A percentile compares a stretch with the other conserved stretches of the same genome.
Evolutionary conservation across 805 yeast genomes (phyloP).

Genomic region (Debaryomyces castellii): DNA sequence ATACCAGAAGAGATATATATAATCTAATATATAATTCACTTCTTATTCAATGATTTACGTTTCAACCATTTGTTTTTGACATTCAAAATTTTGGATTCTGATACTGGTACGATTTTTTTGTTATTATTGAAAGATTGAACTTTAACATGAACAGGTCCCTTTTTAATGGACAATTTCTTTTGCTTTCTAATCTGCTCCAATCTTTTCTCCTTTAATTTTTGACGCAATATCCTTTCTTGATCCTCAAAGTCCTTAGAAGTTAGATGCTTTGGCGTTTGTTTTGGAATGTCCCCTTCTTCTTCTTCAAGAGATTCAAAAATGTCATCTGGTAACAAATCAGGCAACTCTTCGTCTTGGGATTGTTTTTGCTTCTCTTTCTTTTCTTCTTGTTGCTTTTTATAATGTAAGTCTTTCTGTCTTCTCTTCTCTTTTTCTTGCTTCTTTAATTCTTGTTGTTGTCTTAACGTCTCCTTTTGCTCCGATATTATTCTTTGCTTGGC

Average conservation of each 20-base stretch:
- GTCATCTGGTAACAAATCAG: slow-evolving; percentile 44
- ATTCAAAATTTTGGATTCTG: slow-evolving; percentile 31
- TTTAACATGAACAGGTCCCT: slow-evolving; percentile 42
- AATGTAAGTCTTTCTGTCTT: slow-evolving; percentile 30
- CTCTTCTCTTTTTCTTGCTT: slow-evolving; percentile 34
- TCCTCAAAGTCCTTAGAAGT: slow-evolving; percentile 31
- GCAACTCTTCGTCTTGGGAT: slow-evolving; percentile 25
- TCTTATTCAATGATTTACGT: slow-evolving; percentile 36
- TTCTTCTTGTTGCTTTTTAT: slow-evolving; percentile 34
- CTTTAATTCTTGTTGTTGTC: slow-evolving; percentile 22
- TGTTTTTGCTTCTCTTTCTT: slow-evolving; percentile 19
- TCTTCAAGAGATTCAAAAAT: slow-evolving; percentile 24
- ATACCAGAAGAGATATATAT: background rate
- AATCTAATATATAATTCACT: slow-evolving; percentile 12
- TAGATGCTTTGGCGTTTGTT: slow-evolving; percentile 20
- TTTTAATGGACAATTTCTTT: slow-evolving; percentile 25
- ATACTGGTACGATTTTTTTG: slow-evolving; percentile 31
- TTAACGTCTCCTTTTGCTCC: slow-evolving; percentile 21
- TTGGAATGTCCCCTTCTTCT: slow-evolving; percentile 8
- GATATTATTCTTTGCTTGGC: slow-evolving; percentile 26
- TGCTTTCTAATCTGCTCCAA: slow-evolving; percentile 22
- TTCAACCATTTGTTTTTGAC: slow-evolving; percentile 40
- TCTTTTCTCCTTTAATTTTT: slow-evolving; percentile 35
- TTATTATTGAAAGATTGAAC: slow-evolving; percentile 23
- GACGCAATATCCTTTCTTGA: slow-evolving; percentile 24